Percentiles rank a stretch among this genome's conserved stretches.
phyloP scores from a whole-genome alignment of 2,329 filamentous ascomycete genomes.

The Talaromyces sp. region DNA sequence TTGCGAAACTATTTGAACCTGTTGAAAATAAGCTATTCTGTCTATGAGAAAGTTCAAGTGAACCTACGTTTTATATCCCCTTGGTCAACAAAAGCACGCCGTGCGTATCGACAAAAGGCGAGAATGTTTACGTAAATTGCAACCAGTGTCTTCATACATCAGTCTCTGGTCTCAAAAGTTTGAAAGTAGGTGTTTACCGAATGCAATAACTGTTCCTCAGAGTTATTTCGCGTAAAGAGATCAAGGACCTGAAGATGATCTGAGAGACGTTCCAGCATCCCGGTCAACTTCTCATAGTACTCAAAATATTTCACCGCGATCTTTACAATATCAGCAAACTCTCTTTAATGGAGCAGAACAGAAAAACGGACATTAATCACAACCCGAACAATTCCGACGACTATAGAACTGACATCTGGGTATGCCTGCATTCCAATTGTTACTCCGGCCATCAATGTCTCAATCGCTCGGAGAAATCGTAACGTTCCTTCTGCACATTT shows the following conservation, averaged over 20 bases:
- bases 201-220: constrained; percentile 1
- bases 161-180: background rate
- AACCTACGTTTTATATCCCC: background rate
- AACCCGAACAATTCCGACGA: constrained; percentile 8
- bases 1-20: background rate
- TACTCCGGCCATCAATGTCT: constrained; percentile 9
- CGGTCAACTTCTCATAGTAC: constrained; percentile 12
- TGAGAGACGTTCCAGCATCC: constrained; percentile 10
- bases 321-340: background rate
- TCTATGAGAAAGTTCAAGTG: background rate
- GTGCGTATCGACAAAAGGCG: constrained; percentile 5
- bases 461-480: constrained; percentile 2
- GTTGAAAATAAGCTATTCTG: background rate
- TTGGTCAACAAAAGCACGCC: background rate
- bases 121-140: constrained; percentile 4
- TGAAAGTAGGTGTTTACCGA: background rate
- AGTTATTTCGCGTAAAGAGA: background rate
- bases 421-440: constrained; percentile 7
- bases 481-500: background rate
- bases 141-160: constrained; percentile 3
- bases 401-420: constrained; percentile 9
- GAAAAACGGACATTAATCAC: constrained; percentile 7
- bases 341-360: background rate
- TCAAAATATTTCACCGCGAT: constrained; percentile 8
- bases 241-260: constrained; percentile 8